phyloP scores from a whole-genome alignment of 2,329 filamentous ascomycete species.

The Ophiostoma ulmi region DNA sequence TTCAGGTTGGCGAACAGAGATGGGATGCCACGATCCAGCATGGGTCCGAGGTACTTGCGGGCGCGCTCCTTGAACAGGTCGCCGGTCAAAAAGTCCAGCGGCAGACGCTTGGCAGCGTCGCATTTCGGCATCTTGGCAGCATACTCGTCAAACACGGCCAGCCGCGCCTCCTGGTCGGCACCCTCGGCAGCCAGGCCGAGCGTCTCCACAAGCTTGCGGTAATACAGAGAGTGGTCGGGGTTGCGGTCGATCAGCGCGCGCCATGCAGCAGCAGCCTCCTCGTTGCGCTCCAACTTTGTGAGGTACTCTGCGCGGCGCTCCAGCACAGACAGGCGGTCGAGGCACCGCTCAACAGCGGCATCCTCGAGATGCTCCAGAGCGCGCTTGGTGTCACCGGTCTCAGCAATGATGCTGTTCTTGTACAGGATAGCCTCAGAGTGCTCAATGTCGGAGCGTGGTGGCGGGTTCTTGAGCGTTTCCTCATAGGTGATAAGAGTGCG shows the following conservation, averaged over 20 bases:
- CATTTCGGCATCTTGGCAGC: constrained; percentile 74
- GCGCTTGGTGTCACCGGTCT: constrained; percentile 74
- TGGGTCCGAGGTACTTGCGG: constrained; percentile 71
- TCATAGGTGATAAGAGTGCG: constrained; percentile 88
- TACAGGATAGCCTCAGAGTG: constrained; percentile 92
- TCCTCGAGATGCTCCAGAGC: constrained; percentile 82
- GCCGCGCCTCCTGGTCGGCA: constrained; percentile 56
- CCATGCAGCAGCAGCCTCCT: constrained; percentile 79
- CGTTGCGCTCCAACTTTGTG: constrained; percentile 66
- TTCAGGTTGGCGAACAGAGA: constrained; percentile 97
- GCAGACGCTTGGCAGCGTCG: constrained; percentile 80
- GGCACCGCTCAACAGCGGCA: constrained; percentile 67
- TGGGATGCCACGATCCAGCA: constrained; percentile 88
- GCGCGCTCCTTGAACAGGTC: constrained; percentile 75
- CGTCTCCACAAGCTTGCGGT: constrained; percentile 66
- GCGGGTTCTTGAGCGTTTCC: constrained; percentile 78
- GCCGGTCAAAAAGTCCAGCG: constrained; percentile 79
- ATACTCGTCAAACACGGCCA: constrained; percentile 73
- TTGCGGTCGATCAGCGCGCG: constrained; percentile 78
- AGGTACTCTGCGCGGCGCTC: constrained; percentile 84
- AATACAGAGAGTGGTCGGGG: constrained; percentile 80
- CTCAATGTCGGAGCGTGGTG: constrained; percentile 74
- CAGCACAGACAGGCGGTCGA: constrained; percentile 79
- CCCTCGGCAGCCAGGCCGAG: constrained; percentile 52
- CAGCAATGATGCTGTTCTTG: constrained; percentile 91